Percentiles rank a stretch among this genome's conserved stretches.
These are phyloP conservation scores for Fusarium bactridioides DNA, from an alignment of 2,329 filamentous ascomycete genomes.

Conservation along the genomic window DNA sequence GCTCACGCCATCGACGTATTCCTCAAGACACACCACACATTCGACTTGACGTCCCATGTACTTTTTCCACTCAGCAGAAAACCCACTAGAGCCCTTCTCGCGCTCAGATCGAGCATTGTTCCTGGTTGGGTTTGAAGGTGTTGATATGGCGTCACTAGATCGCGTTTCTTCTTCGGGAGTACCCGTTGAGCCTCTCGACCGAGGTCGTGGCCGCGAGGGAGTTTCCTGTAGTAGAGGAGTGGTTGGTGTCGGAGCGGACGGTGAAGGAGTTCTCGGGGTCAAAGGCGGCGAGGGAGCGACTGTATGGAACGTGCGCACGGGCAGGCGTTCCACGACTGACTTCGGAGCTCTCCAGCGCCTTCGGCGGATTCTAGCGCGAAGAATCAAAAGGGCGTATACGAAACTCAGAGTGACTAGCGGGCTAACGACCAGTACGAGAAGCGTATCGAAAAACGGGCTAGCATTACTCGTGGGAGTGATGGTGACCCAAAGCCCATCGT, in stretches of 20 bases:
- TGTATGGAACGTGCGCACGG: slow-evolving; percentile 93
- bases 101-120: slow-evolving; percentile 48
- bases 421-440: slow-evolving; percentile 95
- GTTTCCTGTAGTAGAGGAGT: slow-evolving; percentile 79
- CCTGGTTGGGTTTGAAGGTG: slow-evolving; percentile 47
- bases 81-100: slow-evolving; percentile 56
- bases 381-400: slow-evolving; percentile 86
- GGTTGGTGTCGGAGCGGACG: slow-evolving; percentile 72
- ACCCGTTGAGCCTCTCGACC: slow-evolving; percentile 71
- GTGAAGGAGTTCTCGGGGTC: slow-evolving; percentile 67
- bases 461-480: slow-evolving; percentile 89
- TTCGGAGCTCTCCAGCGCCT: slow-evolving; percentile 97
- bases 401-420: slow-evolving; percentile 91
- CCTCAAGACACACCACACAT: slow-evolving; percentile 95
- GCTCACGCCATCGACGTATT: slow-evolving; percentile 94
- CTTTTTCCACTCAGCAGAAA: slow-evolving; percentile 67
- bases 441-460: slow-evolving; percentile 93
- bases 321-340: slow-evolving; percentile 91
- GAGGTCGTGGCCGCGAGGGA: slow-evolving; percentile 63
- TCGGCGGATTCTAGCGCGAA: slow-evolving; percentile 87
- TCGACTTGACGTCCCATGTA: slow-evolving; percentile 78
- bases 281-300: slow-evolving; percentile 68
- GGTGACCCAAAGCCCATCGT: slow-evolving; percentile 93
- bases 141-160: slow-evolving; percentile 52
- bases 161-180: slow-evolving; percentile 60